Conservation (phyloP, 306 rosid genomes). For the Pyrus pyrifolia region DNA sequence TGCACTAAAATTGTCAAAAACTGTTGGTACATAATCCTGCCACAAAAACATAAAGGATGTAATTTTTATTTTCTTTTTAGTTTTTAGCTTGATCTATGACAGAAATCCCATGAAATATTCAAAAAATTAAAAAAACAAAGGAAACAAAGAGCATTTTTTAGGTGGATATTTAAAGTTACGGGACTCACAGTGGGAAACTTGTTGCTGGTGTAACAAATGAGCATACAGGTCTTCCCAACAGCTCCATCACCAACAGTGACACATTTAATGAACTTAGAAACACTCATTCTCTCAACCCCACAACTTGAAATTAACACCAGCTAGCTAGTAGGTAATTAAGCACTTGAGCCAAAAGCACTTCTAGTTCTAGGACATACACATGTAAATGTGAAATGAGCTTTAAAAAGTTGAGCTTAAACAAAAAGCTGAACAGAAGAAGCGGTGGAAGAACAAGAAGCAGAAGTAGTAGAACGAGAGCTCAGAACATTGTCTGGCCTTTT, state of each 20-base stretch:
- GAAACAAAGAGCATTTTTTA: constrained; percentile 6
- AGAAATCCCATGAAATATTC: constrained; percentile 3
- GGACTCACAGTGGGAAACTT: constrained; percentile 81
- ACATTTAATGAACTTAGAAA: constrained; percentile 96
- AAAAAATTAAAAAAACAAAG: not conserved
- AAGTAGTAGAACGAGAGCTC: not conserved
- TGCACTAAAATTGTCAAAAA: constrained; percentile 94
- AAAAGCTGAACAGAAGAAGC: not conserved
- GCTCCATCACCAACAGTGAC: constrained; percentile 99
- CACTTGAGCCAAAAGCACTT: not conserved
- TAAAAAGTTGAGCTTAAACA: constrained; percentile 9
- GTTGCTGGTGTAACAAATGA: constrained; percentile 95
- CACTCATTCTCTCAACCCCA: constrained; percentile 61
- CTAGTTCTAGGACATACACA: not conserved
- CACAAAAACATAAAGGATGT: not conserved
- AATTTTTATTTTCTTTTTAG: not conserved
- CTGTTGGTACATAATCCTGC: constrained; percentile 93
- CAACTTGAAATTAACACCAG: not conserved
- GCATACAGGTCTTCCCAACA: constrained; percentile 99
- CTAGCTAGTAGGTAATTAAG: not conserved
- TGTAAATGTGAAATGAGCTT: not conserved
- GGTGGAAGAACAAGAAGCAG: constrained; percentile 11
- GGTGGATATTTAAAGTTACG: not conserved
- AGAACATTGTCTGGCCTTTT: constrained; percentile 4
- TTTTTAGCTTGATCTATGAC: too few relatives aligned